phyloP scores from a whole-genome alignment of 2,329 filamentous ascomycete genomes.

The Lomentospora prolificans region DNA sequence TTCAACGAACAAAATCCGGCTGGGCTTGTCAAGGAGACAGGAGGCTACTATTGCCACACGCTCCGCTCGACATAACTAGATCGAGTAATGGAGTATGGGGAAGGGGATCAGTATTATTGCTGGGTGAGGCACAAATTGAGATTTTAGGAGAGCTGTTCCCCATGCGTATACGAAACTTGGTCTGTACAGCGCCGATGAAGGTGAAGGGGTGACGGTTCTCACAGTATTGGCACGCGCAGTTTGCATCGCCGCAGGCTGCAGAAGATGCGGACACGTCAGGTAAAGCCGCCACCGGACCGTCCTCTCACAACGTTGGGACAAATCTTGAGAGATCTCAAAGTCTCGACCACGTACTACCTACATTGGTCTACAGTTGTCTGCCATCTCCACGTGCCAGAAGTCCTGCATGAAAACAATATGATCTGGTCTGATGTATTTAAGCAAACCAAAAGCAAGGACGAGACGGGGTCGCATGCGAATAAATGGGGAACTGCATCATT shows the following conservation, averaged over 20 bases:
- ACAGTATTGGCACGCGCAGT: background rate
- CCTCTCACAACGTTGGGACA: background rate
- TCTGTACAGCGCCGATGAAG: background rate
- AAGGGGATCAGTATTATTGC: background rate
- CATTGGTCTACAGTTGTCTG: background rate
- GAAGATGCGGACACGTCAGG: background rate
- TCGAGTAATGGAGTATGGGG: background rate
- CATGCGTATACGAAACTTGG: background rate
- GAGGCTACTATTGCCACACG: background rate
- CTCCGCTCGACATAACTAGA: background rate
- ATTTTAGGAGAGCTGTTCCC: background rate
- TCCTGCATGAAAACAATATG: background rate
- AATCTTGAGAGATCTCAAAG: background rate
- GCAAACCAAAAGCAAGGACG: background rate
- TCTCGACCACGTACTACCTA: background rate
- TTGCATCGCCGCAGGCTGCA: background rate
- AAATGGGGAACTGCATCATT: constrained; percentile 2
- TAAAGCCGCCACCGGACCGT: background rate
- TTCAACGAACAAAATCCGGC: too few species aligned
- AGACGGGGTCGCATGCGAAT: background rate
- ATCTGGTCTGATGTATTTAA: background rate
- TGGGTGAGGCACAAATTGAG: background rate
- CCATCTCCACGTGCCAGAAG: too few species aligned
- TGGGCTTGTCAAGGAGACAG: too few species aligned
- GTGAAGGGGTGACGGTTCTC: background rate